These are phyloP conservation scores for Cubamyces sp. DNA, from an alignment of 768 basidiomycete species.

Conservation along the genomic window DNA sequence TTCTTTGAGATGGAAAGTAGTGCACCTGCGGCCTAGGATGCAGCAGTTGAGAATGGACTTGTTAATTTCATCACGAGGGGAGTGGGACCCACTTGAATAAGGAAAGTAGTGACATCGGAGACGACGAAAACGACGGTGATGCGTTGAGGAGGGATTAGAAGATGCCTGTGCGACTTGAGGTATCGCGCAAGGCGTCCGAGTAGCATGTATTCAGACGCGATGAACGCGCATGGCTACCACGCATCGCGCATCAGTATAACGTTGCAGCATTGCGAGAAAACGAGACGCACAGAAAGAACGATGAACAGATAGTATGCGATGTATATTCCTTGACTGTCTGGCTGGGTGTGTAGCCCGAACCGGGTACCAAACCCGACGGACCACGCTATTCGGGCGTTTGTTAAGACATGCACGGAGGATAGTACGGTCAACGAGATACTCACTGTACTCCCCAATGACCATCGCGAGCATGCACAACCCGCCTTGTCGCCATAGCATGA, in stretches of 20 bases:
- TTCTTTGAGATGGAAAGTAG: constrained; percentile 45
- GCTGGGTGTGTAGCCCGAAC: constrained; percentile 56
- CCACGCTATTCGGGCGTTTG: constrained; percentile 46
- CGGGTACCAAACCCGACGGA: constrained; percentile 59
- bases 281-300: constrained; percentile 53
- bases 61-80: not conserved
- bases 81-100: constrained; percentile 53
- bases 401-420: not conserved
- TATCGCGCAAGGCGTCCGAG: constrained; percentile 62
- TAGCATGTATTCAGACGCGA: constrained; percentile 68
- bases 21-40: constrained; percentile 50
- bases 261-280: not conserved
- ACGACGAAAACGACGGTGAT: constrained; percentile 64
- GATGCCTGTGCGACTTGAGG: constrained; percentile 49
- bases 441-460: constrained; percentile 63
- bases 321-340: constrained; percentile 55
- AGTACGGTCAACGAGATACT: constrained; percentile 25
- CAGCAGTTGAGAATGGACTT: not conserved
- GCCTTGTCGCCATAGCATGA: constrained; percentile 47
- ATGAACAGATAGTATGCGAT: constrained; percentile 63
- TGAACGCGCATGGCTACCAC: constrained; percentile 71
- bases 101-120: constrained; percentile 67
- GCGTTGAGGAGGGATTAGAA: constrained; percentile 50
- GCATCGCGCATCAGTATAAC: not conserved
- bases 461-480: constrained; percentile 64